Evolutionary conservation across 2,329 filamentous ascomycete species (phyloP).

Genomic region (Colletotrichum godetiae): DNA sequence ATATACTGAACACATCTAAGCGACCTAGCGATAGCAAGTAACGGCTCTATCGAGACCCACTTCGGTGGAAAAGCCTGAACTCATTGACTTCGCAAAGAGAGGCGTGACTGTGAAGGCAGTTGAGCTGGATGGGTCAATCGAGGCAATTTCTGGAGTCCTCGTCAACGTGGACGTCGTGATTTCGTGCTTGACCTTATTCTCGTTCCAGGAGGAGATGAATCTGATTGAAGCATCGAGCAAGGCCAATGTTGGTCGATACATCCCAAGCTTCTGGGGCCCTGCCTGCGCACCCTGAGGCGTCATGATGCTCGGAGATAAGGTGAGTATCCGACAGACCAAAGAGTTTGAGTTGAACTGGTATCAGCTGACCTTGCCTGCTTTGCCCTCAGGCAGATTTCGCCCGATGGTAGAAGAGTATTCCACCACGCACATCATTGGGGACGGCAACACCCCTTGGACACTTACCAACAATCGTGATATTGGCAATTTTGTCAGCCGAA

Average conservation of each 20-base stretch:
- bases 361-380: slow-evolving; percentile 50
- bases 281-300: slow-evolving; percentile 52
- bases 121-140: too few species aligned
- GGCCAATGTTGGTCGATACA: slow-evolving; percentile 61
- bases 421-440: slow-evolving; percentile 52
- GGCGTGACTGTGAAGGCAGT: too few species aligned
- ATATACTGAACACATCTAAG: slow-evolving; percentile 41
- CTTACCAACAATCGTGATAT: slow-evolving; percentile 63
- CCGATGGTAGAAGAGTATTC: slow-evolving; percentile 3
- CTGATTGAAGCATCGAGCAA: slow-evolving; percentile 59
- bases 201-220: slow-evolving; percentile 53
- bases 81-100: too few species aligned
- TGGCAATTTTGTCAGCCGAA: slow-evolving; percentile 60
- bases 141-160: slow-evolving; percentile 40
- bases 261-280: slow-evolving; percentile 61
- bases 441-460: slow-evolving; percentile 55
- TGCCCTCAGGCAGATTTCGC: slow-evolving; percentile 34
- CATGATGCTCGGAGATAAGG: slow-evolving; percentile 38
- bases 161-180: slow-evolving; percentile 57
- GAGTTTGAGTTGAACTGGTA: slow-evolving; percentile 40
- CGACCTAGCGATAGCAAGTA: slow-evolving; percentile 39
- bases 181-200: slow-evolving; percentile 48
- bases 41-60: too few species aligned
- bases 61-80: too few species aligned
- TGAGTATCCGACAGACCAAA: background rate